Percentiles rank a stretch among this genome's conserved stretches.
phyloP scores from a whole-genome alignment of 768 basidiomycete species.

The Lactifluus volemus region DNA sequence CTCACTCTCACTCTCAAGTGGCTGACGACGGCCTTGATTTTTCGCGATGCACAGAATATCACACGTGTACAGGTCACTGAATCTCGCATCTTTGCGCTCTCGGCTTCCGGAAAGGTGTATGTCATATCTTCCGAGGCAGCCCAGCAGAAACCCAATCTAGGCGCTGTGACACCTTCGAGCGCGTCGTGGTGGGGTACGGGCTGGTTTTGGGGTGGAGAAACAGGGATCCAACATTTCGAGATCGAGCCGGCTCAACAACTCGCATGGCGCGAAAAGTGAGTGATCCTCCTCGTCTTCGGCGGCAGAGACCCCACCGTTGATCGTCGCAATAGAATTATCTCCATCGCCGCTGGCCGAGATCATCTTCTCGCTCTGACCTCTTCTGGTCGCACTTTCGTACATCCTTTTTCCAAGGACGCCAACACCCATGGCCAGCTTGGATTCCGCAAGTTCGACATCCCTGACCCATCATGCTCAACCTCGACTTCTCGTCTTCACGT shows the following conservation, averaged over 20 bases:
- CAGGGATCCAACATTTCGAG: conserved; percentile 48
- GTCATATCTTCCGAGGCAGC: conserved; percentile 46
- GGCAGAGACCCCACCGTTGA: background rate
- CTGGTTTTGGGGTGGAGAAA: conserved; percentile 49
- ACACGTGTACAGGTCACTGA: conserved; percentile 50
- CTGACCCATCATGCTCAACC: conserved; percentile 26
- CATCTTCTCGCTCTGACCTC: conserved; percentile 69
- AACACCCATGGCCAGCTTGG: conserved; percentile 85
- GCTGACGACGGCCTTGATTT: background rate
- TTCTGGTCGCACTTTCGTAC: conserved; percentile 66
- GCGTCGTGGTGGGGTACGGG: conserved; percentile 53
- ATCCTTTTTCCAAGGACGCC: conserved; percentile 64
- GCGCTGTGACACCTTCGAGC: conserved; percentile 35
- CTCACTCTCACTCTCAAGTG: background rate
- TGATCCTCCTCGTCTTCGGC: background rate
- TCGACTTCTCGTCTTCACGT: conserved; percentile 32
- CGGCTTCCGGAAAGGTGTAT: conserved; percentile 67
- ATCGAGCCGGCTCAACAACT: conserved; percentile 50
- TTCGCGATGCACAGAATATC: conserved; percentile 46
- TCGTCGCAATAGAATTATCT: conserved; percentile 45
- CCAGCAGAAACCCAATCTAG: conserved; percentile 37
- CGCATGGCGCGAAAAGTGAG: conserved; percentile 58
- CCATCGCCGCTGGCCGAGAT: conserved; percentile 63
- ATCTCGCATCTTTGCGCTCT: conserved; percentile 66
- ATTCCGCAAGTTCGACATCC: conserved; percentile 52